Evolutionary conservation across 2,329 filamentous ascomycete genomes (phyloP).

Genomic region (Boeremia lycopersici): DNA sequence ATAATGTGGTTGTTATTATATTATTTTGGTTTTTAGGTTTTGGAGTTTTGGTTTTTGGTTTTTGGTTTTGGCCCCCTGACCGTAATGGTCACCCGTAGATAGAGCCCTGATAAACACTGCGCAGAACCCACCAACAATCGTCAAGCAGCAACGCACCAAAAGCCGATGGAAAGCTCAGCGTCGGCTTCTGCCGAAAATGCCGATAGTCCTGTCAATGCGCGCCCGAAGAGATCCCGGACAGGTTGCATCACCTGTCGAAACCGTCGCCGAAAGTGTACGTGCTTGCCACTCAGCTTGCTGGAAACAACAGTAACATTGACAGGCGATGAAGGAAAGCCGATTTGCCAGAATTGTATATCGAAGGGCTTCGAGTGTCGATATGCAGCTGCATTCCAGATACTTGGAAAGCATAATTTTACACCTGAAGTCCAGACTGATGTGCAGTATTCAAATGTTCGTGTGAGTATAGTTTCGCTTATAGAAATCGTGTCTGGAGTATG

Average conservation of each 20-base stretch:
- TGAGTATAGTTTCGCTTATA: neutral
- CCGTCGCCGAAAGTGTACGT: slow-evolving; percentile 57
- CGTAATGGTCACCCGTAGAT: too few species aligned
- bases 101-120: slow-evolving; percentile 3
- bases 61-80: too few species aligned
- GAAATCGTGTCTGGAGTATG: neutral
- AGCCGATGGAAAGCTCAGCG: slow-evolving; percentile 18
- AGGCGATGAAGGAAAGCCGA: slow-evolving; percentile 60
- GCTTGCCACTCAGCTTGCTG: neutral
- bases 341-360: slow-evolving; percentile 55
- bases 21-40: too few species aligned
- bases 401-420: slow-evolving; percentile 57
- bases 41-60: too few species aligned
- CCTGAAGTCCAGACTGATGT: slow-evolving; percentile 31
- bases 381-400: slow-evolving; percentile 55
- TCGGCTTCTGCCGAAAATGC: slow-evolving; percentile 5
- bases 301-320: neutral
- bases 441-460: slow-evolving; percentile 23
- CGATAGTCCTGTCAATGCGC: slow-evolving; percentile 10
- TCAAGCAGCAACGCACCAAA: neutral
- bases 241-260: slow-evolving; percentile 58
- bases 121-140: neutral
- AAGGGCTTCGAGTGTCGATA: slow-evolving; percentile 58
- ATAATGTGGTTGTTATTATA: too few species aligned
- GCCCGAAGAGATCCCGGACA: slow-evolving; percentile 42